Percentiles rank a stretch among this genome's conserved stretches.
Evolutionary conservation across 768 basidiomycete genomes (phyloP).

Genomic region (Boletus patriciae): DNA sequence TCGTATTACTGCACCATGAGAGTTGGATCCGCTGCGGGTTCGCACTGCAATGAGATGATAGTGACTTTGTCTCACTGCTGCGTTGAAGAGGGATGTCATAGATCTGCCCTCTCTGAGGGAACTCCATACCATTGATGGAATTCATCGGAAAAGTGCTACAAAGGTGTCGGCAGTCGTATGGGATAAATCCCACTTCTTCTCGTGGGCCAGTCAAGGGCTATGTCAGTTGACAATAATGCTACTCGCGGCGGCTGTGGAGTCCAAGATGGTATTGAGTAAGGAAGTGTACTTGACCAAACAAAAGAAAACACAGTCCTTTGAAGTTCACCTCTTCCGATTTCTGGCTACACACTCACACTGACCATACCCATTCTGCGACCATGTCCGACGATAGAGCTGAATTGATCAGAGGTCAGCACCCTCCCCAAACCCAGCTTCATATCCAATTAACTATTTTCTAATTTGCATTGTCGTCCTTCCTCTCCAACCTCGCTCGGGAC

Average conservation of each 20-base stretch:
- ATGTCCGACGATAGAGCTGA: slow-evolving; percentile 38
- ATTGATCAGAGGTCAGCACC: slow-evolving; percentile 31
- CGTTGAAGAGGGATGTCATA: background rate
- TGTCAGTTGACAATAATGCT: background rate
- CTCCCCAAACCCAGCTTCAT: background rate
- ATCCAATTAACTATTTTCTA: background rate
- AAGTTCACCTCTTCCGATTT: background rate
- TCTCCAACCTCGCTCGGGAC: background rate
- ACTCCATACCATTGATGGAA: background rate
- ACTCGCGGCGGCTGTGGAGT: background rate
- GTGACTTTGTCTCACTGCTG: background rate
- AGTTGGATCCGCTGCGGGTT: too few relatives aligned
- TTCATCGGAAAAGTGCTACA: background rate
- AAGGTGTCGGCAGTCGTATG: too few relatives aligned
- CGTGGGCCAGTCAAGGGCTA: background rate
- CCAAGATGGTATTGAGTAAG: background rate
- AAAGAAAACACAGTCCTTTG: slow-evolving; percentile 10
- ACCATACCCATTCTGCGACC: slow-evolving; percentile 5
- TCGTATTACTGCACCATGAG: background rate
- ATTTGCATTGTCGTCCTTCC: background rate
- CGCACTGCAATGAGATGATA: background rate
- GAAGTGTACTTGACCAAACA: slow-evolving; percentile 4
- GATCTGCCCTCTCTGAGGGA: background rate
- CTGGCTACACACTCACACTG: background rate
- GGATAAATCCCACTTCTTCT: background rate